Percentiles rank a stretch among this genome's conserved stretches.
Conservation (phyloP, 192 early-diverging fungal genomes). For the Hyaloraphidium curvatum region DNA sequence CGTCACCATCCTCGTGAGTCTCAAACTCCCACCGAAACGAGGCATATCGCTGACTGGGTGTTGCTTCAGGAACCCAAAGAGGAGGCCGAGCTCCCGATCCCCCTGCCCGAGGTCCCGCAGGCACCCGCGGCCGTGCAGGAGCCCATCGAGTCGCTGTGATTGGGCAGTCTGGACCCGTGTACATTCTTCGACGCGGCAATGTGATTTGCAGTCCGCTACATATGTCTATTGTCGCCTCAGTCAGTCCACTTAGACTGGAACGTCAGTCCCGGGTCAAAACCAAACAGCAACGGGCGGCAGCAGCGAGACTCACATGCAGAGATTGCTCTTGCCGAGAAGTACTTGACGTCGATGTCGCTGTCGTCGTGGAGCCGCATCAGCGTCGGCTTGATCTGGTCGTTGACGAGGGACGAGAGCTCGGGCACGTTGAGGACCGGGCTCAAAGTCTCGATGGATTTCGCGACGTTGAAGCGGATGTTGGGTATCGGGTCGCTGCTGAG, state of each 20-base stretch:
- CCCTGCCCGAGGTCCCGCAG: neutral
- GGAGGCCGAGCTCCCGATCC: neutral
- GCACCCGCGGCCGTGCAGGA: neutral
- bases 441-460: slow-evolving; percentile 77
- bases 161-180: neutral
- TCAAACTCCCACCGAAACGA: too few relatives aligned
- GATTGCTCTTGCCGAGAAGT: slow-evolving; percentile 66
- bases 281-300: neutral
- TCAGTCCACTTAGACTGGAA: too few relatives aligned
- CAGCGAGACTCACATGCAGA: slow-evolving; percentile 1
- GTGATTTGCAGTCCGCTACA: too few relatives aligned
- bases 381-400: slow-evolving; percentile 55
- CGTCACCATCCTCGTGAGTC: slow-evolving; percentile 62
- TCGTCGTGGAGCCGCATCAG: slow-evolving; percentile 74
- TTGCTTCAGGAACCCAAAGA: slow-evolving; percentile 3
- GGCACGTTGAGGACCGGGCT: slow-evolving; percentile 51
- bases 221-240: too few relatives aligned
- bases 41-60: too few relatives aligned
- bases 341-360: slow-evolving; percentile 82
- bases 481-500: slow-evolving; percentile 88
- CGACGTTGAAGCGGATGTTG: slow-evolving; percentile 99
- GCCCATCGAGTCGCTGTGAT: neutral
- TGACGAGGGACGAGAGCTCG: slow-evolving; percentile 37
- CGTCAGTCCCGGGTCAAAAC: neutral
- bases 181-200: too few relatives aligned